Percentiles rank a stretch among this genome's conserved stretches.
phyloP scores from a whole-genome alignment of 2,329 filamentous ascomycete species.

The Colletotrichum shisoi region DNA sequence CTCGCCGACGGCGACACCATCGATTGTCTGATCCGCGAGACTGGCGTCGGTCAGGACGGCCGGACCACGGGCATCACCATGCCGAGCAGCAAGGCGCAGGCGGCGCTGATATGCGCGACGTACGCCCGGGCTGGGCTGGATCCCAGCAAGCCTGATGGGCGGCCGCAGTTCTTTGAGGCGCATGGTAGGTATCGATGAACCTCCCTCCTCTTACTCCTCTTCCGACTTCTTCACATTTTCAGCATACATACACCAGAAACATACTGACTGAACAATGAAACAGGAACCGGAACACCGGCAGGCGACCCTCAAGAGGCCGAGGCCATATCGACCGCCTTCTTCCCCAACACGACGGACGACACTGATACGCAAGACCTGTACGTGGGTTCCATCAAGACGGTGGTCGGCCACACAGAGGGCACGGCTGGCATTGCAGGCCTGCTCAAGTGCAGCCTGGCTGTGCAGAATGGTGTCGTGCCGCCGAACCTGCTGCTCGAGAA shows the following conservation, averaged over 20 bases:
- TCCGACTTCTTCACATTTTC: too few relatives aligned
- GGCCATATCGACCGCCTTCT: slow-evolving; percentile 43
- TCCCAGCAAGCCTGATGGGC: slow-evolving; percentile 30
- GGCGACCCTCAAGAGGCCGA: slow-evolving; percentile 55
- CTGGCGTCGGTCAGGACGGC: slow-evolving; percentile 42
- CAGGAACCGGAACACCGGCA: slow-evolving; percentile 62
- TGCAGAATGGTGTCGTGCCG: slow-evolving; percentile 41
- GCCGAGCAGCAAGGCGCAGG: slow-evolving; percentile 47
- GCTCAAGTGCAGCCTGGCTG: slow-evolving; percentile 41
- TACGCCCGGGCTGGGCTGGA: slow-evolving; percentile 41
- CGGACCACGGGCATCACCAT: slow-evolving; percentile 46
- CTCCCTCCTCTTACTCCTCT: too few relatives aligned
- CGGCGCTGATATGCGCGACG: slow-evolving; percentile 42
- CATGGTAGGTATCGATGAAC: slow-evolving; percentile 45
- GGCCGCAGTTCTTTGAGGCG: slow-evolving; percentile 42
- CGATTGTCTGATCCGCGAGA: slow-evolving; percentile 42
- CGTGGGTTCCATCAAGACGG: slow-evolving; percentile 23
- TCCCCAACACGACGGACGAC: background rate
- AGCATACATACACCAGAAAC: background rate
- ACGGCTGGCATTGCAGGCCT: slow-evolving; percentile 44
- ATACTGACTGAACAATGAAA: background rate
- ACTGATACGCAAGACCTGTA: background rate
- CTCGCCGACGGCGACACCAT: slow-evolving; percentile 46
- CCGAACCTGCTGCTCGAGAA: slow-evolving; percentile 47
- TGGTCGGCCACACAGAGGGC: slow-evolving; percentile 44